A percentile compares a stretch with the other conserved stretches of the same genome.
phyloP scores from a whole-genome alignment of 164 flowering plant species.

The Umbilicus rupestris region DNA sequence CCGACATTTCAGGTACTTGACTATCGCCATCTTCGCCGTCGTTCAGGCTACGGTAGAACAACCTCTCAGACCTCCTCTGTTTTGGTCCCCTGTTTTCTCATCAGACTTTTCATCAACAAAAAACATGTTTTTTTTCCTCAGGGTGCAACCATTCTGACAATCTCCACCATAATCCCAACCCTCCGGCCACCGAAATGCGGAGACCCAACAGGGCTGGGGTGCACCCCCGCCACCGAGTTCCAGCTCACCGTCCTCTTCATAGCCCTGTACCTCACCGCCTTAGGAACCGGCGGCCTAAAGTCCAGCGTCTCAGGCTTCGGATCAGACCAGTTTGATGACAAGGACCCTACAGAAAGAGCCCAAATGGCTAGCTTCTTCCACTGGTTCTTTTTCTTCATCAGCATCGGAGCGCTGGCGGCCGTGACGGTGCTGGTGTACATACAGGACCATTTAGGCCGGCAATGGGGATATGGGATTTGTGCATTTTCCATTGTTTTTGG shows the following conservation, averaged over 20 bases:
- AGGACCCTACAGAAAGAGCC: conserved; percentile 33
- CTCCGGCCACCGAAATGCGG: conserved; percentile 70
- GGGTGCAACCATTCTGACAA: conserved; percentile 83
- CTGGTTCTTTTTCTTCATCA: conserved; percentile 93
- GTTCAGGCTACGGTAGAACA: conserved; percentile 75
- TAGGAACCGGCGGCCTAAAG: conserved; percentile 91
- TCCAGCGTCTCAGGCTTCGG: conserved; percentile 94
- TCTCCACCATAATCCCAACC: conserved; percentile 63
- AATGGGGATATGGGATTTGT: conserved; percentile 83
- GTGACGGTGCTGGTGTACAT: conserved; percentile 26
- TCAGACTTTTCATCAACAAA: too few relatives aligned
- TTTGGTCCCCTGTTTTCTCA: too few relatives aligned
- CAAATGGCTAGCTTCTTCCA: conserved; percentile 72
- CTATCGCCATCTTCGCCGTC: conserved; percentile 70
- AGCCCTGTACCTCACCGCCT: conserved; percentile 78
- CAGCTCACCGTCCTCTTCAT: conserved; percentile 55
- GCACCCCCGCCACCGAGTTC: conserved; percentile 43
- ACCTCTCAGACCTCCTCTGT: background rate
- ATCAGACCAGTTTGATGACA: conserved; percentile 88
- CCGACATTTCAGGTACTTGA: conserved; percentile 48
- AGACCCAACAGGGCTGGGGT: conserved; percentile 14
- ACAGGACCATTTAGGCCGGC: conserved; percentile 71
- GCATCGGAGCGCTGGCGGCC: conserved; percentile 65
- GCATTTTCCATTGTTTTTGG: conserved; percentile 48
- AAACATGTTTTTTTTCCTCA: conserved; percentile 15